Evolutionary conservation across 768 basidiomycete genomes (phyloP).

Genomic region (Tylopilus cervinicoccineus): DNA sequence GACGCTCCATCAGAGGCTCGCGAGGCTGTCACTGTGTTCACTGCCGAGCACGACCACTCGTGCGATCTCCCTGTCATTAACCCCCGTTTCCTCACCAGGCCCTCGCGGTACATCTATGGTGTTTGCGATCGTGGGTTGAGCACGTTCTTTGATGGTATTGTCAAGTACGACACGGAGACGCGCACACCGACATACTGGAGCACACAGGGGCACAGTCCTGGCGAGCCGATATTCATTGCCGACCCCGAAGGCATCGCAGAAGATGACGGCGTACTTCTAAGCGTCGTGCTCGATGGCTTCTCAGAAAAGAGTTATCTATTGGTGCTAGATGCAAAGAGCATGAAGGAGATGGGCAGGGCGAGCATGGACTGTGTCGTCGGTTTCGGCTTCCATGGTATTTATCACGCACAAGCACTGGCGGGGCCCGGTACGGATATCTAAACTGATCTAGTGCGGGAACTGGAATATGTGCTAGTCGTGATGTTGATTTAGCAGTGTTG

Average conservation of each 20-base stretch:
- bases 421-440: conserved; percentile 21
- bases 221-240: conserved; percentile 37
- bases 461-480: neutral
- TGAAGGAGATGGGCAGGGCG: conserved; percentile 36
- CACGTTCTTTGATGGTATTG: conserved; percentile 33
- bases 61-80: conserved; percentile 36
- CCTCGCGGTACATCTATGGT: conserved; percentile 33
- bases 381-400: conserved; percentile 37
- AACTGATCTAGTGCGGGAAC: conserved; percentile 2
- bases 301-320: conserved; percentile 32
- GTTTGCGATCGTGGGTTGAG: conserved; percentile 24
- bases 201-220: conserved; percentile 27
- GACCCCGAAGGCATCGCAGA: conserved; percentile 28
- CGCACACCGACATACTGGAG: conserved; percentile 26
- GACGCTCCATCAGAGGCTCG: conserved; percentile 11
- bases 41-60: conserved; percentile 25
- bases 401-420: conserved; percentile 4
- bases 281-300: conserved; percentile 34
- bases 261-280: conserved; percentile 37
- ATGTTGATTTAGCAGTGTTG: neutral
- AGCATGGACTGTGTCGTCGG: conserved; percentile 31
- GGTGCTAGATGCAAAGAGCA: conserved; percentile 33
- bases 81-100: conserved; percentile 29
- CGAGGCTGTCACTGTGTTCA: conserved; percentile 19
- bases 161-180: conserved; percentile 34